phyloP scores from a whole-genome alignment of 2,329 filamentous ascomycete genomes.

The Calonectria leucothoes region DNA sequence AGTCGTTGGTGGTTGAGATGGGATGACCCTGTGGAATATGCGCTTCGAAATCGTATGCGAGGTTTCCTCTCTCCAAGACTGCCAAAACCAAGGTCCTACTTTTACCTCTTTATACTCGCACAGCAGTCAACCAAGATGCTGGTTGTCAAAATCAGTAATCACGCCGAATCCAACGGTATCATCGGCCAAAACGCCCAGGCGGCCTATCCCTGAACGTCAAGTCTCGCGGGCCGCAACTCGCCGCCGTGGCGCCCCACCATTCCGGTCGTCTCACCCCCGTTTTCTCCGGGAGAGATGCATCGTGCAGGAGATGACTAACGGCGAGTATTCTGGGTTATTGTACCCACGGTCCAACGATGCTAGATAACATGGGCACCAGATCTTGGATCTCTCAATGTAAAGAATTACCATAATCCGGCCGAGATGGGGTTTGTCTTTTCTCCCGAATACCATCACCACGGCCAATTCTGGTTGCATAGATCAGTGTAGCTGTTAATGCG shows the following conservation, averaged over 20 bases:
- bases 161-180: not conserved
- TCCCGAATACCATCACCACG: too few relatives aligned
- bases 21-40: not conserved
- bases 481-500: too few relatives aligned
- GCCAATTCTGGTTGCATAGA: too few relatives aligned
- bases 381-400: too few relatives aligned
- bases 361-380: too few relatives aligned
- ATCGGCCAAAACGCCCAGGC: not conserved
- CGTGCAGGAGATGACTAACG: conserved; percentile 16
- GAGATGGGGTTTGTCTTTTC: too few relatives aligned
- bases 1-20: not conserved
- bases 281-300: conserved; percentile 14
- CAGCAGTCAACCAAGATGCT: too few relatives aligned
- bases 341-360: not conserved
- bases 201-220: not conserved
- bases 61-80: not conserved
- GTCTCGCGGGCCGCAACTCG: not conserved
- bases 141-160: not conserved
- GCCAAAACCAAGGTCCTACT: too few relatives aligned
- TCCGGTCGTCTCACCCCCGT: conserved; percentile 13
- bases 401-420: too few relatives aligned
- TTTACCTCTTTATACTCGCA: not conserved
- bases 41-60: not conserved
- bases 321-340: not conserved
- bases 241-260: conserved; percentile 3